Evolutionary conservation across 495 filamentous ascomycete species (phyloP), one percentile per base, ranked within the genome.

Genomic region (Neohortaea acidophila): DNA sequence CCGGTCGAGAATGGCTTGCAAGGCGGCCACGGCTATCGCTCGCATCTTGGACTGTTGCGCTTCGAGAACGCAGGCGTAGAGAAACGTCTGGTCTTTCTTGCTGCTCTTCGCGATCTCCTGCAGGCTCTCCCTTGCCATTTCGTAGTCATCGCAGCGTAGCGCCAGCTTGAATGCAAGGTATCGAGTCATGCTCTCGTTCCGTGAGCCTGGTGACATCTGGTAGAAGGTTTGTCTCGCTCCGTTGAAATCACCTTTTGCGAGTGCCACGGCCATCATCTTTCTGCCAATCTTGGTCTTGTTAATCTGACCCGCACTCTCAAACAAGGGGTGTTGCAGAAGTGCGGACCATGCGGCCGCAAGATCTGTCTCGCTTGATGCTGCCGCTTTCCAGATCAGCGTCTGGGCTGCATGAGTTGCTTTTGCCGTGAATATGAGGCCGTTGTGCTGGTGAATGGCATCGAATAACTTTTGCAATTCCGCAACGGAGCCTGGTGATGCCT

Each of bases 161-260:
- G 80, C 78, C 21, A 81, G 58, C 50, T 82, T 87, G 62, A 79
- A 86, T 49, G 75, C 68, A 17, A 91, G 54, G 52, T 79, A 86
- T 25, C 69, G 61, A 7, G 79, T 82, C 45, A 74, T 66, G 2
- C 72, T 67, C 20, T 79, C 73, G 34, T 60, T 60, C 48, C 63
- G 65, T 30, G 61, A 65, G 15, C 60, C 44, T 26, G 70, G 61
- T 6, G 77, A 66, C 71, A 89, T 77, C 22, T 64, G 56, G 27
- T 60, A 54, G 48, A 79, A 74, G 5, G 70, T 56, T 2, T 69
- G 62, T 33, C 56, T 51, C 13, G 77, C 78, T 33, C 57, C 56
- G 4, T 60, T 57, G 15, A 65, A 33, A 44, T 75, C 69, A 21
- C 72, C 61, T 33, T 59, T 60, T 21, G 67, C 64, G 12, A 84